A percentile compares a stretch with the other conserved stretches of the same genome.
phyloP scores from a whole-genome alignment of 2,329 filamentous ascomycete species.

The Colletotrichum siamense region DNA sequence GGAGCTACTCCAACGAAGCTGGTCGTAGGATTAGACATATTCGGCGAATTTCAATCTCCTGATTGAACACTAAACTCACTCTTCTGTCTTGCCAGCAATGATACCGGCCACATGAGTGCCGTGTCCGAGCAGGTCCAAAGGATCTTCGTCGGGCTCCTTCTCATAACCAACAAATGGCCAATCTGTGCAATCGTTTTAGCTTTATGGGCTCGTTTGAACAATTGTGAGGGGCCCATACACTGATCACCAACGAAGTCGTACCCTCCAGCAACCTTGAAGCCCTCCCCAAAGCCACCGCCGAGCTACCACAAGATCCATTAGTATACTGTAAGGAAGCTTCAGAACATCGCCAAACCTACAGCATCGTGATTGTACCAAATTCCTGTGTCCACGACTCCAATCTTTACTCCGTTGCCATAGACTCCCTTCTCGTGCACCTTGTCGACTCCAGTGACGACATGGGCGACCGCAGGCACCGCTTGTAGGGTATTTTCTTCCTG shows the following conservation, averaged over 20 bases:
- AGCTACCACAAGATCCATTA: neutral
- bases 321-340: neutral
- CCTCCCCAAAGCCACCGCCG: slow-evolving; percentile 10
- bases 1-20: slow-evolving; percentile 32
- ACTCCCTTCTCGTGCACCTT: slow-evolving; percentile 41
- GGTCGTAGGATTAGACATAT: neutral
- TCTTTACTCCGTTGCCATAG: slow-evolving; percentile 40
- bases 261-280: slow-evolving; percentile 26
- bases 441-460: slow-evolving; percentile 43
- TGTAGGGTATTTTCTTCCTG: neutral
- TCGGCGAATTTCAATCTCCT: neutral
- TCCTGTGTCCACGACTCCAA: slow-evolving; percentile 45
- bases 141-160: slow-evolving; percentile 37
- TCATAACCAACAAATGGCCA: slow-evolving; percentile 6
- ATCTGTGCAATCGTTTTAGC: neutral
- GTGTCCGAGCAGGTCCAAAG: slow-evolving; percentile 29
- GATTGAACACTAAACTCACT: neutral
- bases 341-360: slow-evolving; percentile 22
- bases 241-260: slow-evolving; percentile 30
- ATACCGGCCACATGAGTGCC: slow-evolving; percentile 37
- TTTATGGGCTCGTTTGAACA: accelerated
- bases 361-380: slow-evolving; percentile 44
- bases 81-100: slow-evolving; percentile 29
- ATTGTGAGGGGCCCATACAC: neutral
- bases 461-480: slow-evolving; percentile 21